Conservation (phyloP, 225 moss, liverwort and hornwort genomes). For the Physcomitrellopsis africana region DNA sequence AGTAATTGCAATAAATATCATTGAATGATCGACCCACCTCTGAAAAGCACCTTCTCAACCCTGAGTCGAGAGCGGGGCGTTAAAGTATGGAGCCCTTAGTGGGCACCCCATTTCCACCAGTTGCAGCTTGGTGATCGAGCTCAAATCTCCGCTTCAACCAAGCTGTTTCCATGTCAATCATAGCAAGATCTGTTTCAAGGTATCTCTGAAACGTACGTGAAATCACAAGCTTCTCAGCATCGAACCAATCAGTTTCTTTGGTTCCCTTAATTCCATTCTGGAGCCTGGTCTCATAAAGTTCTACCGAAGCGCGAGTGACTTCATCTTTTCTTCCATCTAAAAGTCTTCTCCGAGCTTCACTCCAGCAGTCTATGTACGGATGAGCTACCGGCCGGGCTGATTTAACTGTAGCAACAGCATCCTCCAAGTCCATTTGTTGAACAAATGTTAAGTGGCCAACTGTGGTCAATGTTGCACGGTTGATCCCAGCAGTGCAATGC, state of each 20-base stretch:
- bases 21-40: background rate
- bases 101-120: conserved; percentile 25
- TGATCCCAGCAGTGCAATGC: conserved; percentile 69
- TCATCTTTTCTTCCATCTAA: conserved; percentile 53
- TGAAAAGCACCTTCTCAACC: conserved; percentile 8
- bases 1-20: conserved; percentile 10
- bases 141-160: conserved; percentile 49
- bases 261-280: conserved; percentile 26
- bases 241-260: conserved; percentile 42
- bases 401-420: conserved; percentile 50
- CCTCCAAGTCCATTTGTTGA: conserved; percentile 48
- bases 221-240: conserved; percentile 55
- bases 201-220: conserved; percentile 60
- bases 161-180: conserved; percentile 60
- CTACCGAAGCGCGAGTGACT: conserved; percentile 40
- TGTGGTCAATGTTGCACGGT: conserved; percentile 56
- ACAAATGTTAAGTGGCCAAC: conserved; percentile 61
- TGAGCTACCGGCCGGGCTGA: conserved; percentile 57
- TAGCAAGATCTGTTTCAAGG: conserved; percentile 57
- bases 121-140: conserved; percentile 30
- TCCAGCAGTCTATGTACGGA: conserved; percentile 67
- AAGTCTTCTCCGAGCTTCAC: conserved; percentile 51
- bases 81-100: background rate
- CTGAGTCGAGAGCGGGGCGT: background rate
- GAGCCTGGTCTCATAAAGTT: conserved; percentile 29